Percentiles rank a stretch among this genome's conserved stretches.
phyloP scores from a whole-genome alignment of 2,329 filamentous ascomycete species.

The Beauveria pseudobassiana region DNA sequence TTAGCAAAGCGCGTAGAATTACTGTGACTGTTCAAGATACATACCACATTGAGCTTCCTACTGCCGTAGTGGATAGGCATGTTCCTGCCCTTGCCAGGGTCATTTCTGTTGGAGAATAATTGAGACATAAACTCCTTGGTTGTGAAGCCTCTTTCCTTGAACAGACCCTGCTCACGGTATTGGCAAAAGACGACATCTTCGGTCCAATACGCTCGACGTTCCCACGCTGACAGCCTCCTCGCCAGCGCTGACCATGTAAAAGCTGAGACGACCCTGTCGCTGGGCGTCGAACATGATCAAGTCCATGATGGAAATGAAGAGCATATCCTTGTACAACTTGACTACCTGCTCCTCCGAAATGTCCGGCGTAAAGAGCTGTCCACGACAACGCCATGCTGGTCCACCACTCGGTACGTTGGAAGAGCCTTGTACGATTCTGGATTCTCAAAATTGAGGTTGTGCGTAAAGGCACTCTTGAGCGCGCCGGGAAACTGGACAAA shows the following conservation, averaged over 20 bases:
- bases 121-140: constrained; percentile 92
- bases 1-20: constrained; percentile 1
- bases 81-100: constrained; percentile 75
- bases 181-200: constrained; percentile 89
- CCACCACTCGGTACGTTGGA: constrained; percentile 84
- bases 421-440: constrained; percentile 68
- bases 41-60: constrained; percentile 71
- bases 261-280: constrained; percentile 84
- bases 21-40: constrained; percentile 21
- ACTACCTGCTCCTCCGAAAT: constrained; percentile 56
- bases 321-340: constrained; percentile 58
- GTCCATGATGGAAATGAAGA: constrained; percentile 78
- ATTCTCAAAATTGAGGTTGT: constrained; percentile 66
- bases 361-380: constrained; percentile 62
- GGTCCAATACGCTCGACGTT: constrained; percentile 73
- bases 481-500: constrained; percentile 83
- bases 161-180: constrained; percentile 89
- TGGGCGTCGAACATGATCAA: constrained; percentile 97
- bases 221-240: constrained; percentile 93
- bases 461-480: constrained; percentile 87
- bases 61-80: constrained; percentile 98
- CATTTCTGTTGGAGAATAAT: constrained; percentile 79
- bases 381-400: constrained; percentile 78
- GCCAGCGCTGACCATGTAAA: constrained; percentile 95
- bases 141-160: constrained; percentile 80